Conservation (phyloP, 495 filamentous ascomycete species). For the Astrothelium macrocarpum region DNA sequence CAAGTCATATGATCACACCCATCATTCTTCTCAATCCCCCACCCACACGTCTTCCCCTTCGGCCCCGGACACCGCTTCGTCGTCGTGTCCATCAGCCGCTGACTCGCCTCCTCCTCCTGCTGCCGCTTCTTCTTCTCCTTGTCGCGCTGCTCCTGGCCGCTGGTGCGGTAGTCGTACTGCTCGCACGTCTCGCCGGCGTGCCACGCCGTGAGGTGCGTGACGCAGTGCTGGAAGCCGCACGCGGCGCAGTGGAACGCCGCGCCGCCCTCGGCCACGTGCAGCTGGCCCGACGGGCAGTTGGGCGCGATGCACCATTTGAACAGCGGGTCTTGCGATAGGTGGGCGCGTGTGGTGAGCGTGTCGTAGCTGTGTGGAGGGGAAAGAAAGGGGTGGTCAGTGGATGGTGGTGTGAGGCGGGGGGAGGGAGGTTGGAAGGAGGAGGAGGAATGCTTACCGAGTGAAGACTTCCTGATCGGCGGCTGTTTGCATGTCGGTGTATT, state of each 20-base stretch:
- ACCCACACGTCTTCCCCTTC: conserved; percentile 24
- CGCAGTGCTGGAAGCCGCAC: conserved; percentile 34
- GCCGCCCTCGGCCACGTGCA: conserved; percentile 21
- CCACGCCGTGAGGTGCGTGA: conserved; percentile 30
- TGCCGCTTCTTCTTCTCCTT: conserved; percentile 17
- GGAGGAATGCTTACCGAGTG: not conserved
- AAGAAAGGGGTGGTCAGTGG: too few species aligned
- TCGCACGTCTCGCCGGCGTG: conserved; percentile 35
- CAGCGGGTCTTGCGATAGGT: conserved; percentile 26
- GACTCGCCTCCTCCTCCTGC: conserved; percentile 15
- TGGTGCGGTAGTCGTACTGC: conserved; percentile 29
- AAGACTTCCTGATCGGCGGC: conserved; percentile 14
- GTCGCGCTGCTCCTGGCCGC: conserved; percentile 18
- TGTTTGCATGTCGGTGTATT: conserved; percentile 16
- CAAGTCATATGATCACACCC: conserved; percentile 31
- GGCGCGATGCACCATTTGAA: conserved; percentile 34
- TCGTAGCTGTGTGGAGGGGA: conserved; percentile 18
- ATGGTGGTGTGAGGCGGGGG: not conserved
- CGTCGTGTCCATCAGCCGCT: conserved; percentile 10
- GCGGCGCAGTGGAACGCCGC: conserved; percentile 19
- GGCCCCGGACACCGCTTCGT: conserved; percentile 26
- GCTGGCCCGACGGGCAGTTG: conserved; percentile 33
- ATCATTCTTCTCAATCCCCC: conserved; percentile 27
- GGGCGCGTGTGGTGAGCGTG: conserved; percentile 14
- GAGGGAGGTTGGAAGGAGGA: not conserved